A percentile compares a stretch with the other conserved stretches of the same genome.
phyloP scores from a whole-genome alignment of 2,329 filamentous ascomycete genomes.

The Cryphonectria japonica region DNA sequence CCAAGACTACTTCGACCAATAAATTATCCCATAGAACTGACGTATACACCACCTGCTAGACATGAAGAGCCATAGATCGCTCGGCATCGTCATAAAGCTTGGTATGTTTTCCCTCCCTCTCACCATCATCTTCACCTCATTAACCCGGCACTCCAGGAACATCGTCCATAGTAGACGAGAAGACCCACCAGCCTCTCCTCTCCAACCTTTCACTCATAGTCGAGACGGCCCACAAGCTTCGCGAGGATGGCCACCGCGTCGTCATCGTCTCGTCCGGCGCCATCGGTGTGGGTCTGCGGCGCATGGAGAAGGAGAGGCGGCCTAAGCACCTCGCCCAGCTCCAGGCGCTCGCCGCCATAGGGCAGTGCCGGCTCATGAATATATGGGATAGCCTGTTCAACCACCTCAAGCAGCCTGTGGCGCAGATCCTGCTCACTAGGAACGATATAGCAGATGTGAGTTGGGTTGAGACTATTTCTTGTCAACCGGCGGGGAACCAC shows the following conservation, averaged over 20 bases:
- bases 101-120: constrained; percentile 57
- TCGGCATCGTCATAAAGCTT: constrained; percentile 85
- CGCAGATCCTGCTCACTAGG: constrained; percentile 90
- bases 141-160: constrained; percentile 65
- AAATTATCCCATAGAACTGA: constrained; percentile 26
- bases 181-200: constrained; percentile 88
- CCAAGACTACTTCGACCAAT: background rate
- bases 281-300: constrained; percentile 88
- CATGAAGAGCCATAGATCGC: constrained; percentile 68
- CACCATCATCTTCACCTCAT: background rate
- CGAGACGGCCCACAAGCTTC: constrained; percentile 85
- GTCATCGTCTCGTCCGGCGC: constrained; percentile 97
- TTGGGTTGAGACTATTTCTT: constrained; percentile 24
- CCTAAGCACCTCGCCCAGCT: constrained; percentile 90
- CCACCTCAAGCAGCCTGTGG: constrained; percentile 86
- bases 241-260: constrained; percentile 89
- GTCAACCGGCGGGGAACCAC: background rate
- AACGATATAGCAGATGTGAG: constrained; percentile 94
- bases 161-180: constrained; percentile 98
- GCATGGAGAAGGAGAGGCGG: constrained; percentile 85
- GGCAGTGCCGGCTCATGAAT: constrained; percentile 92
- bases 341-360: constrained; percentile 92
- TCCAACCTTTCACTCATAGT: constrained; percentile 92
- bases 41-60: constrained; percentile 41
- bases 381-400: constrained; percentile 93